Evolutionary conservation across 2,329 filamentous ascomycete species (phyloP), one percentile per base, ranked within the genome.

Genomic region (Neonectria hederae): DNA sequence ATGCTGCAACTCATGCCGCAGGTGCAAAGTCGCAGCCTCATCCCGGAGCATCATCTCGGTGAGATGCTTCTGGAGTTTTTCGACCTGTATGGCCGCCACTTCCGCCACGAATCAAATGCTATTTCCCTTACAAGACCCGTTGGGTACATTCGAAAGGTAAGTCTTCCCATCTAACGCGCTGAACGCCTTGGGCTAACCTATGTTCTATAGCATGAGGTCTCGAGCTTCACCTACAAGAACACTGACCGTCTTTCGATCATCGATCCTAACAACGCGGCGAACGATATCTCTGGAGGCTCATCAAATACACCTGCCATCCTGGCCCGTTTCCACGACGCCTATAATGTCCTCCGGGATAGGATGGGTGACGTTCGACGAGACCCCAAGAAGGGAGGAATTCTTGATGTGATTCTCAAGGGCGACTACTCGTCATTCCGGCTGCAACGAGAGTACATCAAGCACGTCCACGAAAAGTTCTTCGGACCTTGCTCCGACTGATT

Each of bases 251-350:
- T 99, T 2, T 92, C 91, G 9, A 97, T 99, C 72, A 91, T 97
- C 63, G 96, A 99, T 74, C 96, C 96, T 0, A 97, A 98, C 77
- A 92, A 92, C 63, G 77, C 87, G 0, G 81, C 85, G 26, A 98
- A 98, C 76, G 96, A 99, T 74, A 96, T 99, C 26, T 90, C 96
- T 0, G 94, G 94, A 10, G 94, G 94, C 10, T 96, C 94, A 0
- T 86, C 83, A 49, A 91, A 92, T 69, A 92, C 91, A 8, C 69
- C 78, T 0, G 82, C 86, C 9, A 92, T 97, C 53, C 82, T 92
- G 68, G 76, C 83, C n/a, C 83, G 85, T 13, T 98, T 99, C 76
- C 81, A 86, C 1, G 80, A 88, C 2, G 92, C 92, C 0, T 86
- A 89, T 73, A 73, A 82, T 10, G 76, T 77, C 2, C 79, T 97